Conservation (phyloP, 768 basidiomycete genomes). For the Suillus occidentalis region DNA sequence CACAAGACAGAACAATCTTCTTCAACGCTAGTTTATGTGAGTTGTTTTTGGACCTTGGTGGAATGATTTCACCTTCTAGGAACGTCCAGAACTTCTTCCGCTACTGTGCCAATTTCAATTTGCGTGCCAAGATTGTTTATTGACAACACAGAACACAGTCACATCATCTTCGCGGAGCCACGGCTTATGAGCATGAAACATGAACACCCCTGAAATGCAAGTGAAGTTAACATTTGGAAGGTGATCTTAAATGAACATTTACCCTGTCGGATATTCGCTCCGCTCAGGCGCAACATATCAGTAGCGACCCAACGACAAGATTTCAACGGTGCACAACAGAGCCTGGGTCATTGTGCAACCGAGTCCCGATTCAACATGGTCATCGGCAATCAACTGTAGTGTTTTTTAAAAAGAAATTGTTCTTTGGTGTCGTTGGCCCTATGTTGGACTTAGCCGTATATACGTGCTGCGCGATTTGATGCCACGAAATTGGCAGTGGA, state of each 20-base stretch:
- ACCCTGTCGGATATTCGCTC: slow-evolving; percentile 12
- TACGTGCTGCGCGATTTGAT: neutral
- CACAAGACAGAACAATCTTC: slow-evolving; percentile 37
- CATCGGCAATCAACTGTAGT: neutral
- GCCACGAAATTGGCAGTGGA: neutral
- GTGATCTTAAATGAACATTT: neutral
- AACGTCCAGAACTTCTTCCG: slow-evolving; percentile 42
- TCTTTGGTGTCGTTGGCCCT: neutral
- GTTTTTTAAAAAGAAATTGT: neutral
- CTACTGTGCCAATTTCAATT: slow-evolving; percentile 52
- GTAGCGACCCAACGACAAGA: slow-evolving; percentile 27
- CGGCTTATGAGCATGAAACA: slow-evolving; percentile 2
- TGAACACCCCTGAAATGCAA: neutral
- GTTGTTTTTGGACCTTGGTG: neutral
- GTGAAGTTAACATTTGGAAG: neutral
- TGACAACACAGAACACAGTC: slow-evolving; percentile 37
- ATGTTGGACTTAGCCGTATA: no score
- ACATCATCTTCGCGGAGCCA: slow-evolving; percentile 28
- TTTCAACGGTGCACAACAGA: slow-evolving; percentile 19
- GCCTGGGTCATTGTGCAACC: slow-evolving; percentile 60
- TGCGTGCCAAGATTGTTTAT: slow-evolving; percentile 57
- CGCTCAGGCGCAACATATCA: slow-evolving; percentile 27
- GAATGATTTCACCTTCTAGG: slow-evolving; percentile 37
- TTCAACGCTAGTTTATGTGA: slow-evolving; percentile 21
- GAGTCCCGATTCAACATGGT: slow-evolving; percentile 43